phyloP scores from a whole-genome alignment of 2,329 filamentous ascomycete species.

The Penicillium verrucosum region DNA sequence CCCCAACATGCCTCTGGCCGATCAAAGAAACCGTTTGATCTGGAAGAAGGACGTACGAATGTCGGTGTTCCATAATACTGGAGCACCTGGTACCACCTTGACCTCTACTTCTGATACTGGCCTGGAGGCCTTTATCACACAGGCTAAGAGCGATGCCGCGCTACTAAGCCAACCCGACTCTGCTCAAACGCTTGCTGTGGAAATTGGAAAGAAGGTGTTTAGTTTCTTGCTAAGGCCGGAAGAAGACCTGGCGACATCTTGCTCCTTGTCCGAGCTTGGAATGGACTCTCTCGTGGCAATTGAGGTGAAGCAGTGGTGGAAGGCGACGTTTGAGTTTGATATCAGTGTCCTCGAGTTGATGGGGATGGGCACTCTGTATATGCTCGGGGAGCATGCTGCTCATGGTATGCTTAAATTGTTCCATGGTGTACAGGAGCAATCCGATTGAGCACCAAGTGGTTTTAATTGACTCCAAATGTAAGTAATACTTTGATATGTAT shows the following conservation, averaged over 20 bases:
- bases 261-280: constrained; percentile 20
- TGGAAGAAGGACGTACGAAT: constrained; percentile 4
- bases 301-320: constrained; percentile 30
- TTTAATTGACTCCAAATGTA: not conserved
- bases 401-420: constrained; percentile 8
- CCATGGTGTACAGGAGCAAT: not conserved
- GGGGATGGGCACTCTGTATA: constrained; percentile 13
- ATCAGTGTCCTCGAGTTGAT: constrained; percentile 28
- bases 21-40: not conserved
- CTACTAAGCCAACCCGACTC: not conserved
- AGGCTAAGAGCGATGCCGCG: not conserved
- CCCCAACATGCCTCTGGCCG: not conserved
- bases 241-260: constrained; percentile 20
- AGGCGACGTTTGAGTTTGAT: constrained; percentile 19
- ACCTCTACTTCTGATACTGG: not conserved
- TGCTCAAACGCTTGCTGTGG: constrained; percentile 11
- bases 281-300: constrained; percentile 32
- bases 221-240: constrained; percentile 17
- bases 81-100: not conserved
- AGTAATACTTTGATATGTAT: not conserved
- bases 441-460: not conserved
- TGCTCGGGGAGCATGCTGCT: constrained; percentile 13
- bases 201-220: constrained; percentile 22
- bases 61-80: not conserved
- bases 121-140: constrained; percentile 4